Percentiles rank a stretch among this genome's conserved stretches.
Conservation (phyloP, 31 red algal genomes). For the Endocladia muricata region DNA sequence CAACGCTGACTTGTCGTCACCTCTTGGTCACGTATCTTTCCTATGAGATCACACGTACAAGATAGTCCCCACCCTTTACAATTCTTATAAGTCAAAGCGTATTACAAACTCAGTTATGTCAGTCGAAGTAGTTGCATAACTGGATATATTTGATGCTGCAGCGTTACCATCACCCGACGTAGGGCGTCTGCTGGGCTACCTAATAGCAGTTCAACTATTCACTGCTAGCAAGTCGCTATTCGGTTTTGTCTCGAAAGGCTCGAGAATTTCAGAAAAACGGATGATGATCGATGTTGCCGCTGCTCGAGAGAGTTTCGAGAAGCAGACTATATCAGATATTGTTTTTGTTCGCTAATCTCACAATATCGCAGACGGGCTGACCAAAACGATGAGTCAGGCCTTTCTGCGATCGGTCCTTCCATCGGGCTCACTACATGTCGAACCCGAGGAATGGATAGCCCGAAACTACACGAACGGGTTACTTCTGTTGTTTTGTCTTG, state of each 20-base stretch:
- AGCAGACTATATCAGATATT: slow-evolving; percentile 17
- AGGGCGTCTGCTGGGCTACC: neutral
- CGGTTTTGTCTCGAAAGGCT: slow-evolving; percentile 12
- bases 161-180: neutral
- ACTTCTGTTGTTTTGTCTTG: neutral
- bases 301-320: slow-evolving; percentile 16
- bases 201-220: neutral
- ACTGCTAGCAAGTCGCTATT: neutral
- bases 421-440: neutral
- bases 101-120: slow-evolving; percentile 3
- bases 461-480: neutral
- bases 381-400: neutral
- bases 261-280: neutral
- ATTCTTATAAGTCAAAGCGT: neutral
- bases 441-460: neutral
- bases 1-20: neutral
- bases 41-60: neutral
- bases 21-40: slow-evolving; percentile 1
- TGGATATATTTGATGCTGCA: slow-evolving; percentile 1
- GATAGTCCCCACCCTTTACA: neutral
- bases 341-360: neutral
- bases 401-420: neutral
- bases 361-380: slow-evolving; percentile 16
- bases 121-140: slow-evolving; percentile 11
- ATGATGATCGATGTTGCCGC: slow-evolving; percentile 19